Evolutionary conservation across 495 filamentous ascomycete genomes (phyloP).

Genomic region (Tuber magnatum): DNA sequence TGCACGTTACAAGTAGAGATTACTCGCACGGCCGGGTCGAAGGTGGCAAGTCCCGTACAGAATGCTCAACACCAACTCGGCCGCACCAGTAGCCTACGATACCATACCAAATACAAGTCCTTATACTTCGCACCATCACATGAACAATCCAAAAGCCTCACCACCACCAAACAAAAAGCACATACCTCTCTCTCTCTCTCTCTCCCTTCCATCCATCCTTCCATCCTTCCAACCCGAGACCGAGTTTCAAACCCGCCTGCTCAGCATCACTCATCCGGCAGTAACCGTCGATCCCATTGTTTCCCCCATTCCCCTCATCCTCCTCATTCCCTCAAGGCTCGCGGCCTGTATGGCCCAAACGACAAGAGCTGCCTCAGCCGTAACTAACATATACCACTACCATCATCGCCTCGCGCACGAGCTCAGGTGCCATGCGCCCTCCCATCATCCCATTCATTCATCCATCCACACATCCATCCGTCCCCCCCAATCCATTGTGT

Average conservation of each 20-base stretch:
- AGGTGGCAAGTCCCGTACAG: too few species aligned
- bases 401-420: not conserved
- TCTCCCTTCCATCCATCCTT: not conserved
- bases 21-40: not conserved
- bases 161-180: slow-evolving; percentile 1
- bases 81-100: not conserved
- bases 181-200: not conserved
- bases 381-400: not conserved
- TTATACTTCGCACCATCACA: not conserved
- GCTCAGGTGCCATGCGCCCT: not conserved
- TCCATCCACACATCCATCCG: too few species aligned
- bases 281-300: not conserved
- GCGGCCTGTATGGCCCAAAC: not conserved
- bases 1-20: not conserved
- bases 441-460: not conserved
- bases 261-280: not conserved
- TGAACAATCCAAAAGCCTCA: not conserved
- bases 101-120: not conserved
- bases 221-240: not conserved
- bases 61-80: too few species aligned
- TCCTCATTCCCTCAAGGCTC: not conserved
- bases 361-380: not conserved
- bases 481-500: not conserved
- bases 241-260: not conserved
- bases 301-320: not conserved